phyloP scores from a whole-genome alignment of 768 basidiomycete genomes.

The Asterophora lycoperdoides region DNA sequence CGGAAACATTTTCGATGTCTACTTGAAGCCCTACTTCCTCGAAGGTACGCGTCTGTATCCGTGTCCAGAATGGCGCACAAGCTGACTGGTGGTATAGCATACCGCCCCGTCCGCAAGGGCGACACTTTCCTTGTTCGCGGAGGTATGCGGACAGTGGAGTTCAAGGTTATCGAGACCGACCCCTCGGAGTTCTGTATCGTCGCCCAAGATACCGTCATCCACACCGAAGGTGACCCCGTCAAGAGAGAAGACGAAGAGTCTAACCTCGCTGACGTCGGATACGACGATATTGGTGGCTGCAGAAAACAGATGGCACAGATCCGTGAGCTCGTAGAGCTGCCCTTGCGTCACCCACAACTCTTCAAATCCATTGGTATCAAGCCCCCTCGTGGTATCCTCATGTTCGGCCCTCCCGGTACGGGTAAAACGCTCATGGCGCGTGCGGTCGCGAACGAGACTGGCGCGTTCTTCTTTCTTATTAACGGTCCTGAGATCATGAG shows the following conservation, averaged over 20 bases:
- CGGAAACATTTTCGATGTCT: constrained; percentile 98
- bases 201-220: constrained; percentile 97
- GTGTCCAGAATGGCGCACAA: neutral
- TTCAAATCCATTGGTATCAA: constrained; percentile 99
- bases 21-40: constrained; percentile 98
- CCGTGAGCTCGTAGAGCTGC: constrained; percentile 97
- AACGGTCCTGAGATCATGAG: constrained; percentile 99
- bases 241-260: constrained; percentile 99
- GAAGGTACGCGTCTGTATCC: constrained; percentile 53
- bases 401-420: constrained; percentile 98
- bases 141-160: constrained; percentile 97
- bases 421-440: constrained; percentile 99
- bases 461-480: constrained; percentile 99
- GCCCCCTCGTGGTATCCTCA: constrained; percentile 96
- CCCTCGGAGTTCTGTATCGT: constrained; percentile 98
- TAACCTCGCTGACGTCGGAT: constrained; percentile 94
- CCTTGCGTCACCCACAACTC: constrained; percentile 95
- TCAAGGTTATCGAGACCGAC: constrained; percentile 98
- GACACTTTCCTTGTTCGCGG: constrained; percentile 99
- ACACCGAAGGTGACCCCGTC: constrained; percentile 98
- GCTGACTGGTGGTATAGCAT: constrained; percentile 44
- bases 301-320: constrained; percentile 99
- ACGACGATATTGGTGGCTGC: constrained; percentile 99
- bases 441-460: constrained; percentile 98
- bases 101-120: constrained; percentile 93